Base-by-base conservation (phyloP, 768 basidiomycete genomes). In the Suillus lakei region DNA sequence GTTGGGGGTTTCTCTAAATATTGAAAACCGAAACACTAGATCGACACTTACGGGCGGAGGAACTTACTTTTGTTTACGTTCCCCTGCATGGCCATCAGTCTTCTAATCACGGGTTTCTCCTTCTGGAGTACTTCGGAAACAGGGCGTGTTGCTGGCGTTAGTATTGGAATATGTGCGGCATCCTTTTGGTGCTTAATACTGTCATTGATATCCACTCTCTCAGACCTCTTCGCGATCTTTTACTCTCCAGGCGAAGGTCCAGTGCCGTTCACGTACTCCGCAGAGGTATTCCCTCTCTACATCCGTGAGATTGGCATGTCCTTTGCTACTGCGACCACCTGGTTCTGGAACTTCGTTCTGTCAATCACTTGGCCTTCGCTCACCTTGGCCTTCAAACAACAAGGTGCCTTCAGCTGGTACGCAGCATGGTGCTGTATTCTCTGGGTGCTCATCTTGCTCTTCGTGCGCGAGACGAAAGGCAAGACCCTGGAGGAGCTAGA, bases 221-320 rank as follows among this genome's bases (percentile, higher is more conserved):
- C 44, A 76, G 75, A 86, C 72, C 81, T 87, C 5, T 91, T 85
- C 69, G 80, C 80, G 2, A 79, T 88, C 64, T 90, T 89, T 74
- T 93, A 94, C 74, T 91, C 90, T 0, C 91, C 91, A 1, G 93
- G 92, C 66, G 93, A 94, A 80, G 95, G 95, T 0, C 95, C 95
- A 5, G 94, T 96, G 12, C 95, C 95, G 0, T 96, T 90, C 76
- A 90, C 92, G 0, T 96, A 96, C 74, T 94, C 92, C 5, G 95
- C 95, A 3, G 95, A 96, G 77, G 94, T 91, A 16, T 97, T 93
- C 85, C 95, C 94, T 8, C n/a, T 96, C 46, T 89, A 90, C 39
- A 77, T 76, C 34, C 75, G 76, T 70, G 75, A 77, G 38, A 65
- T 76, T 1, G 92, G 91, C 48, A 92, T 93, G 91, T 85, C 85